These are phyloP conservation scores for Stagonosporopsis tanaceti DNA, from an alignment of 2,329 filamentous ascomycete species.

Conservation along the genomic window DNA sequence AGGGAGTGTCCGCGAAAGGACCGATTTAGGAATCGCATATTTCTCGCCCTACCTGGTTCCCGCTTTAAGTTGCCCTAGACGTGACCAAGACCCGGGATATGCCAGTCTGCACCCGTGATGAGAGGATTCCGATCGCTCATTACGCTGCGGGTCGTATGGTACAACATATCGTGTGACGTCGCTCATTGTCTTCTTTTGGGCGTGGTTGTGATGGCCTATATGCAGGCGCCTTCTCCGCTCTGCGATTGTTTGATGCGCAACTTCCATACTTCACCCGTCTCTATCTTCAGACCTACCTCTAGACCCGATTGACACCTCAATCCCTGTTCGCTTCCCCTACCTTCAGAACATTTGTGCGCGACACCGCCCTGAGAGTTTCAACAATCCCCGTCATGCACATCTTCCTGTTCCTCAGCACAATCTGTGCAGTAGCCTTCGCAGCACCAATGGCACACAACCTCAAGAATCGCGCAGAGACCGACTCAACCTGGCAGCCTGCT, in stretches of 20 bases:
- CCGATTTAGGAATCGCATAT: neutral
- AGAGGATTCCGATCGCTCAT: slow-evolving; percentile 1
- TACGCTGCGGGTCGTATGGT: neutral
- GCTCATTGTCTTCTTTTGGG: neutral
- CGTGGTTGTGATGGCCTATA: neutral
- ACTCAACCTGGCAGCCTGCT: slow-evolving; percentile 27
- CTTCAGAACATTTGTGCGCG: neutral
- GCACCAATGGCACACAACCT: slow-evolving; percentile 19
- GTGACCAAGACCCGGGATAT: slow-evolving; percentile 1
- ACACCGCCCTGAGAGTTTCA: neutral
- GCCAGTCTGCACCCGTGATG: slow-evolving; percentile 1
- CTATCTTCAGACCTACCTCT: neutral
- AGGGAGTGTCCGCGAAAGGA: neutral
- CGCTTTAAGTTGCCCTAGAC: neutral
- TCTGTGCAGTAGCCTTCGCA: slow-evolving; percentile 25
- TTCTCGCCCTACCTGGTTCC: neutral
- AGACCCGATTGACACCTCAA: neutral
- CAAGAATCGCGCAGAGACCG: slow-evolving; percentile 2
- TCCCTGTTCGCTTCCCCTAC: neutral
- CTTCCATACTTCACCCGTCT: neutral
- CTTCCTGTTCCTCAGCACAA: slow-evolving; percentile 22
- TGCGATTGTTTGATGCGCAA: neutral
- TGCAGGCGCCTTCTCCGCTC: neutral
- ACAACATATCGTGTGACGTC: slow-evolving; percentile 6
- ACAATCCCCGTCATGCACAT: slow-evolving; percentile 24